Conservation (phyloP, 768 basidiomycete genomes). For the Thelephora aurantiotincta region DNA sequence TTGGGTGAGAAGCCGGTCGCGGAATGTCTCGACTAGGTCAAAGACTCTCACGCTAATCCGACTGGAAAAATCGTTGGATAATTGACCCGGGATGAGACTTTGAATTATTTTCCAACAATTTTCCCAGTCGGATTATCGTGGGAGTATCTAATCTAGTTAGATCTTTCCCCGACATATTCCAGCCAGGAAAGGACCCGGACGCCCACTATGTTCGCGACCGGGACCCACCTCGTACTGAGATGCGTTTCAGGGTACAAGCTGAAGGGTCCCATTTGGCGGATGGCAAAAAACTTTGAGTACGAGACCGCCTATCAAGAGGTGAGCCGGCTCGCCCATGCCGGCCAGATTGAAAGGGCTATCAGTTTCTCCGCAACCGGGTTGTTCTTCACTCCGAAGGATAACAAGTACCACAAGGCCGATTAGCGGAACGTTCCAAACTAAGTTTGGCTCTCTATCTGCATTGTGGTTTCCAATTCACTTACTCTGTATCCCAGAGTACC, state of each 20-base stretch:
- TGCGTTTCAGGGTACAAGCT: conserved; percentile 54
- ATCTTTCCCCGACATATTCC: no score
- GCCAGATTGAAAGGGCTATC: conserved; percentile 58
- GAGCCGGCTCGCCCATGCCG: conserved; percentile 32
- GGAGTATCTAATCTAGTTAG: no score
- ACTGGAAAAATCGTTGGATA: no score
- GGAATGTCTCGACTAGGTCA: no score
- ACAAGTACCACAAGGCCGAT: conserved; percentile 68
- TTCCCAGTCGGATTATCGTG: no score
- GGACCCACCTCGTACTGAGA: conserved; percentile 44
- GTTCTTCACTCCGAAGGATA: conserved; percentile 41
- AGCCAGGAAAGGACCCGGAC: no score
- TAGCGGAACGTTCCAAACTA: conserved; percentile 76
- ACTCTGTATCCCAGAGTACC: conserved; percentile 31
- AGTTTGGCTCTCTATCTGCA: conserved; percentile 20
- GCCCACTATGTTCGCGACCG: no score
- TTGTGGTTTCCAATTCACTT: conserved; percentile 1
- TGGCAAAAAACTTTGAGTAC: conserved; percentile 67
- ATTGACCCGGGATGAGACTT: no score
- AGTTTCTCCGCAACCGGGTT: conserved; percentile 48
- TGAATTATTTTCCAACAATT: no score
- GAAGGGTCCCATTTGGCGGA: conserved; percentile 62
- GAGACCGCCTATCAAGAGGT: conserved; percentile 44
- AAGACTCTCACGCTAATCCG: no score
- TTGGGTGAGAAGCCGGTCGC: conserved; percentile 83